Conservation (phyloP, 176 grass and related monocot species). For the Miscanthus lutarioriparius region DNA sequence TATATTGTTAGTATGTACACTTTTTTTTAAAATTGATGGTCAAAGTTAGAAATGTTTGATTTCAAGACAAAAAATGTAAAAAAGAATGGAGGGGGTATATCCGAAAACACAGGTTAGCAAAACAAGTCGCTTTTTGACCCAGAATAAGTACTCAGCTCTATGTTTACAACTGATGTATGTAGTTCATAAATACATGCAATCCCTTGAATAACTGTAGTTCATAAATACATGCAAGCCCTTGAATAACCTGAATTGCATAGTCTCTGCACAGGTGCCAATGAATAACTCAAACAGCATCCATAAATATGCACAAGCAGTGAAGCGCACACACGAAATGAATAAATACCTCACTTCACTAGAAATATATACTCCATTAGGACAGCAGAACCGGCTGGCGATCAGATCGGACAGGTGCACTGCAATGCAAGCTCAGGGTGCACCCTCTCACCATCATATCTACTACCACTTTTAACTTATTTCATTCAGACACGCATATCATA, state of each 20-base stretch:
- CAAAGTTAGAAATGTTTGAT: too few relatives aligned
- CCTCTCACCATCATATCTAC: not conserved
- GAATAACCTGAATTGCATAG: not conserved
- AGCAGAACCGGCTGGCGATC: not conserved
- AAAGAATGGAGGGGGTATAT: too few relatives aligned
- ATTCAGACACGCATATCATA: not conserved
- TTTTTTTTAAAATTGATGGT: too few relatives aligned
- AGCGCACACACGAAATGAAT: not conserved
- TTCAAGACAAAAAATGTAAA: too few relatives aligned
- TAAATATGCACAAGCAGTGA: not conserved
- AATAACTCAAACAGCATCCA: not conserved
- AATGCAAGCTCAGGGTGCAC: not conserved
- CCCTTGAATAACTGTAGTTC: not conserved
- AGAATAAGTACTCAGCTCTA: not conserved
- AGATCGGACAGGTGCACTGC: not conserved
- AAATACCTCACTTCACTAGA: not conserved
- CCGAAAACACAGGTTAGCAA: not conserved
- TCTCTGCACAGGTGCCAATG: not conserved
- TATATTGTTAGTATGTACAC: too few relatives aligned
- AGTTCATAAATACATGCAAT: not conserved
- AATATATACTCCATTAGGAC: not conserved
- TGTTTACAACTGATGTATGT: not conserved
- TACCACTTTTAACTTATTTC: slow-evolving; percentile 19
- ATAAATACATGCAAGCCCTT: too few relatives aligned
- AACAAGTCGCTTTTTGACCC: not conserved